Conservation (phyloP, 179 eudicot genomes). For the Pouteria campechiana region DNA sequence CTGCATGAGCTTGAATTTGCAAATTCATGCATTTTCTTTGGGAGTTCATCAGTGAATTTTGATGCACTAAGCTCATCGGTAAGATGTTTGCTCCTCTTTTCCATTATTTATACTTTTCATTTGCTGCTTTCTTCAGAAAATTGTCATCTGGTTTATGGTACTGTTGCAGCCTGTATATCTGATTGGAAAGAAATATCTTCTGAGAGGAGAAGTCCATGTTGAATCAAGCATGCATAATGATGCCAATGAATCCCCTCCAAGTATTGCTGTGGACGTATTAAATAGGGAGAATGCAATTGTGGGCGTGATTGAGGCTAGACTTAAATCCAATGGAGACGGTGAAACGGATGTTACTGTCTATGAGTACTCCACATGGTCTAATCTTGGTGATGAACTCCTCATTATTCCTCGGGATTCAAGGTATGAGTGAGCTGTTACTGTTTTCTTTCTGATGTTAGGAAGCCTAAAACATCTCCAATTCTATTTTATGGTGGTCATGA, state of each 20-base stretch:
- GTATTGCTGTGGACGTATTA: conserved; percentile 42
- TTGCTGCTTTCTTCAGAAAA: conserved; percentile 1
- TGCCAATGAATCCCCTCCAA: conserved; percentile 36
- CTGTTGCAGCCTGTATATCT: conserved; percentile 61
- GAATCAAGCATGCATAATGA: conserved; percentile 31
- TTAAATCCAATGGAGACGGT: conserved; percentile 25
- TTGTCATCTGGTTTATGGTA: conserved; percentile 11
- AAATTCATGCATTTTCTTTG: conserved; percentile 83
- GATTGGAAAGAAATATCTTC: conserved; percentile 75
- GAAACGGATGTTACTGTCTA: conserved; percentile 40
- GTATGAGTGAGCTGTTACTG: too few species aligned
- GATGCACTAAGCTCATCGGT: conserved; percentile 60
- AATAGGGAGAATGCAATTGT: conserved; percentile 27
- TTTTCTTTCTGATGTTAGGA: neutral
- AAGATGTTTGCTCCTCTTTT: conserved; percentile 4
- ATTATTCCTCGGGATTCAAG: conserved; percentile 64
- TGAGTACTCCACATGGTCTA: conserved; percentile 77
- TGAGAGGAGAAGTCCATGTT: conserved; percentile 59
- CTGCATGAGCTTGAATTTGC: conserved; percentile 77
- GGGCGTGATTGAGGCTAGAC: conserved; percentile 48
- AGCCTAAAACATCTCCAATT: too few species aligned
- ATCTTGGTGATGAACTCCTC: conserved; percentile 57
- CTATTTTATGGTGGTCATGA: too few species aligned
- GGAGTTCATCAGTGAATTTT: conserved; percentile 54
- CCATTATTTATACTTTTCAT: neutral